Evolutionary conservation across 2,329 filamentous ascomycete species (phyloP), one percentile per base, ranked within the genome.

Genomic region (Calonectria ilicicola): DNA sequence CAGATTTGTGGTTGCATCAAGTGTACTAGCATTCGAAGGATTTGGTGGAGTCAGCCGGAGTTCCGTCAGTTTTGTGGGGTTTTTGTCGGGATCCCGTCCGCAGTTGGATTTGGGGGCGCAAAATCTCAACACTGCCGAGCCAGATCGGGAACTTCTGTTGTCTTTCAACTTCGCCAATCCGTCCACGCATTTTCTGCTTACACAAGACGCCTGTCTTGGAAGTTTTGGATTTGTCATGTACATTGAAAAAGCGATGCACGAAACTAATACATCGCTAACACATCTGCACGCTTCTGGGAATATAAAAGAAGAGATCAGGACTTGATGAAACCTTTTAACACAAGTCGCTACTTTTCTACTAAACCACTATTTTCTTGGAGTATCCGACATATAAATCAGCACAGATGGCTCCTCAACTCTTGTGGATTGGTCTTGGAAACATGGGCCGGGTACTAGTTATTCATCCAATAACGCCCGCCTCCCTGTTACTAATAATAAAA

Each of bases 401-500:
- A 14, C 19, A 62, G n/a, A 62, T 62, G 56, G 35, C 56, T 42
- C 35, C 35, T 62, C 56, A 62, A 62, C 4, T 42, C 7, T 23
- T 62, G 14, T 62, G 35, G 56, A 62, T 62, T 15, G 56, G 56
- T 35, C 56, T 62, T 19, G 56, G 56, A 42, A 62, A 62, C 21
- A 62, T 62, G 56, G 56, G 56, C 19, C 56, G 56, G 21, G 56
- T 62, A 62, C 4, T 15, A 62, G 14, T 17, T 35, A 9, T 9
- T 2, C 23, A 32, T n/a, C 5, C 23, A 2, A 62, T 17, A 5
- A 27, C 2, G 1, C 9, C 38, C 19, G n/a, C 4, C 12, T 27
- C 19, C 27, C 35, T 12, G 2, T 26, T 42, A 14, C 35, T 62
- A 42, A 62, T 19, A 9, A 2, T 21, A 60, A 15, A 32, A 4